Conservation (phyloP, 345 rosid species). For the Geranium brycei region DNA sequence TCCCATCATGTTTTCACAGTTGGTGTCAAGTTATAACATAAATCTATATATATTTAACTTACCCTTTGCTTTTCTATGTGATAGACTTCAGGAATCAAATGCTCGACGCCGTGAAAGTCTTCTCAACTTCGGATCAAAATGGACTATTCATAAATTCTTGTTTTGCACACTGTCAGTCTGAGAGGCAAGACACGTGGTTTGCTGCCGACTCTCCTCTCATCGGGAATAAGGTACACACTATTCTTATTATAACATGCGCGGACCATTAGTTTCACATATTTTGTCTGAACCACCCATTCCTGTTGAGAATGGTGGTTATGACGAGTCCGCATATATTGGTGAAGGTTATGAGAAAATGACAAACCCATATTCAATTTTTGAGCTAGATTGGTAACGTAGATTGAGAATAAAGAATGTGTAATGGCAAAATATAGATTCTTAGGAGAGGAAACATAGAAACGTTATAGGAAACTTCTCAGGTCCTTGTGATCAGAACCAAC, state of each 20-base stretch:
- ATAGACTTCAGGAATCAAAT: slow-evolving; percentile 75
- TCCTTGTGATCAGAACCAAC: too few relatives aligned
- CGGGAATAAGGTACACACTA: slow-evolving; percentile 35
- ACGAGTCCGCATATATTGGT: too few relatives aligned
- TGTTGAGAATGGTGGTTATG: too few relatives aligned
- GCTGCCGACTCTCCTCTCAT: slow-evolving; percentile 61
- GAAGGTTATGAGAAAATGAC: too few relatives aligned
- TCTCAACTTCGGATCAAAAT: slow-evolving; percentile 36
- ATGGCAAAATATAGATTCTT: too few relatives aligned
- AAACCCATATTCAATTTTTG: too few relatives aligned
- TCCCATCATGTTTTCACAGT: background rate
- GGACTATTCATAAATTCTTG: slow-evolving; percentile 88
- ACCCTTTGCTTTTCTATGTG: background rate
- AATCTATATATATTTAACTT: background rate
- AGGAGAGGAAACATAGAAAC: too few relatives aligned
- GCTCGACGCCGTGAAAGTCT: slow-evolving; percentile 34
- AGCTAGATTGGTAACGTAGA: too few relatives aligned
- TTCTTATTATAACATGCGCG: background rate
- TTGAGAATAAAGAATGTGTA: too few relatives aligned
- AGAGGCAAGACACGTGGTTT: slow-evolving; percentile 80
- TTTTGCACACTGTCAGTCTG: slow-evolving; percentile 86
- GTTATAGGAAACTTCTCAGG: too few relatives aligned
- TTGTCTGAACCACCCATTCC: too few relatives aligned
- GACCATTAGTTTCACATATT: too few relatives aligned
- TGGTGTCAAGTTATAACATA: background rate